Evolutionary conservation across 768 basidiomycete genomes (phyloP), one percentile per base, ranked within the genome.

Genomic region (Lactarius tabidus): DNA sequence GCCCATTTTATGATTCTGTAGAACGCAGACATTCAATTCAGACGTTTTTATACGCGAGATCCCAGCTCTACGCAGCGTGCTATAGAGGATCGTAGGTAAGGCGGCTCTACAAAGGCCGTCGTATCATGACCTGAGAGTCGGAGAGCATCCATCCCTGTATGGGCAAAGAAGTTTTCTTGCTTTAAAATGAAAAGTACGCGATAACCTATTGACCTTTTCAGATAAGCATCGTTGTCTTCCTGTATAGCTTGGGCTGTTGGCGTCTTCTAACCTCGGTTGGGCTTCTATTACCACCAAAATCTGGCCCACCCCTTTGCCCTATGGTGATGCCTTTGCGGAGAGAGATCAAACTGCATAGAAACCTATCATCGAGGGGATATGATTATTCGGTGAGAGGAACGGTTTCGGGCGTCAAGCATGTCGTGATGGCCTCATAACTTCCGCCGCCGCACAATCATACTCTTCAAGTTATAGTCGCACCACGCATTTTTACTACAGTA

Each of bases 1-100:
- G 33, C 18, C n/a, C 52, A 60, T 48, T 38, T 65, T 33, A 65
- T 28, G 15, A 38, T 59, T 26, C 17, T 9, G 48, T 56, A 36
- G 39, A 64, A 55, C 33, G 28, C 59, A 29, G 39, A 5, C 29
- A 18, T 23, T n/a, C 35, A 7, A 63, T 26, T 18, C 48, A 58
- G 38, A 41, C n/a, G 4, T 29, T 17, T 31, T 57, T n/a, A 31
- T 54, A 54, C 10, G 7, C 36, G 23, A 36, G 35, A 1, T 26
- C 33, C 28, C 3, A 29, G 28, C 52, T 4, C 53, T 3, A 20
- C 29, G 26, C 18, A 17, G 28, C 3, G 20, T 14, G 33, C 35
- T 3, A 15, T 36, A 14, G 55, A 36, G 35, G 31, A 23, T n/a
- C 31, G 9, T n/a, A 36, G 26, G 28, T n/a, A 23, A 15, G 35